Evolutionary conservation across 2,329 filamentous ascomycete species (phyloP), one percentile per base, ranked within the genome.

Genomic region (Salinomyces thailandicus): DNA sequence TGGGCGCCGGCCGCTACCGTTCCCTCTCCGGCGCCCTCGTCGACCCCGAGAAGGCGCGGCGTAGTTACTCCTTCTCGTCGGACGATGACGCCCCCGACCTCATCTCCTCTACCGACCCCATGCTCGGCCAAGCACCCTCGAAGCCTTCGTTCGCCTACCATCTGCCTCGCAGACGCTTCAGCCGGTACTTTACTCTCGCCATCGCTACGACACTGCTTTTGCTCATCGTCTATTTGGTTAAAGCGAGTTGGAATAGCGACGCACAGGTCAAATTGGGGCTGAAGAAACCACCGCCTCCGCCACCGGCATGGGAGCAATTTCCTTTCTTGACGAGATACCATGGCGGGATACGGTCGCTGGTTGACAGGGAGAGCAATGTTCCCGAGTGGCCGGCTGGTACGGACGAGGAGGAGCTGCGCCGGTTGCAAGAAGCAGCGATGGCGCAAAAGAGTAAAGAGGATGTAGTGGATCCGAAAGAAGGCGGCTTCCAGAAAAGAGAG

Each of bases 271-370:
- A 72, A 39, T 54, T 81, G 18, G 71, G 74, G 12, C 18, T 51
- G 35, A 46, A 49, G 22, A 50, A 53, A 19, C 76, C 77, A 45
- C 71, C 71, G 9, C 69, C 75, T 0, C 73, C 77, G 14, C 82
- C 84, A 9, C 75, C 78, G 0, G 61, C 73, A n/a, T 96, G 87
- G 86, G 84, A 93, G 57, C 74, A 72, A 7, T 96, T 93, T 55
- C 76, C 78, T 0, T 93, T 94, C 52, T 61, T 98, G 43, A 80
- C 79, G 42, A 73, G 87, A 44, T 98, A 95, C 57, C 91, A 95
- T 57, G 89, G 86, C 11, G 91, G 91, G 1, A 71, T 98, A 41
- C 72, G 79, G 45, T 81, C 73, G 0, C 55, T 98, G 43, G 74
- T 83, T 0, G 62, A 75, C 0, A 63, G 77, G 17, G 59, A 69